Evolutionary conservation across 805 yeast genomes (phyloP), one percentile per base, ranked within the genome.

Genomic region (Kregervanrija fluxuum): DNA sequence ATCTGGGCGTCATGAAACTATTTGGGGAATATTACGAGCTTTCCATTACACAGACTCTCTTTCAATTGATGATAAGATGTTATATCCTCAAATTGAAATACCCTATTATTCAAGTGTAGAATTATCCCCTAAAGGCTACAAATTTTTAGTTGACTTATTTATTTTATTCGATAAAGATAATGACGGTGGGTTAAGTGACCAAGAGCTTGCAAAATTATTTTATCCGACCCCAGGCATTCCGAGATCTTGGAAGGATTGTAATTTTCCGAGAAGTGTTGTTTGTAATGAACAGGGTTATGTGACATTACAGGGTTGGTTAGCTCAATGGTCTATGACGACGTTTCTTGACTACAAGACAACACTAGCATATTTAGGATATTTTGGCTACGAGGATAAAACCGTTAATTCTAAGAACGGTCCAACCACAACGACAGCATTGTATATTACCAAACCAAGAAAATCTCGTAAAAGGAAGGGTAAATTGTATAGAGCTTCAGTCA

Each of bases 301-400:
- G 4, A 88, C 98, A 0, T 64, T 93, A 28, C 99, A 95, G 66
- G 99, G 99, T 3, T 93, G 99, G 99, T 66, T 93, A 34, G 99
- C 99, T 0, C 98, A 91, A 57, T 93, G 99, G 99, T 83, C 91
- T 54, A 85, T 93, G 85, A 88, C 96, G 0, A 91, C 98, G 0
- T 89, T 79, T 53, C 67, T 93, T 30, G 95, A 90, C 54, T 79
- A 85, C 58, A 79, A 75, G 53, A 82, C 88, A 1, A 89, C 98
- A 0, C 71, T 93, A 41, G 95, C 88, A 41, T 93, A 91, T 56
- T 65, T 93, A 49, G 95, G 95, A 0, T 87, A 86, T 65, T 72
- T 93, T 45, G 99, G 99, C 0, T 91, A 84, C 57, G 95, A 86
- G 69, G 56, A 50, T 51, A 57, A 45, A 54, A 62, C 43, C 2